A percentile compares a stretch with the other conserved stretches of the same genome.
Conservation (phyloP, 352 stramenopile species). For the Phytophthora syringae region DNA sequence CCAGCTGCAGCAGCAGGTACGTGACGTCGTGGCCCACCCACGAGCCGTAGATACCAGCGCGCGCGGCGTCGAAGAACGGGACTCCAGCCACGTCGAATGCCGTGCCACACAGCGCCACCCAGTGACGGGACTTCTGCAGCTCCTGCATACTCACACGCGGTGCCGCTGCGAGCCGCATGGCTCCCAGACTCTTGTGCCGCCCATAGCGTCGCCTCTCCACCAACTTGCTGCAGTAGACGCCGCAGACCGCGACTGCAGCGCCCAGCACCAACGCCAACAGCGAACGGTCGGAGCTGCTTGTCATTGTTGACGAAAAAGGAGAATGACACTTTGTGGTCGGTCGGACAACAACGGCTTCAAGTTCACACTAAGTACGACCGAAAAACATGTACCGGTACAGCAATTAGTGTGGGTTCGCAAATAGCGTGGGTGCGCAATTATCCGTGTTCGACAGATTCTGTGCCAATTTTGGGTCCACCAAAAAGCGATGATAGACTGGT, state of each 20-base stretch:
- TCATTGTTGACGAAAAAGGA: slow-evolving; percentile 25
- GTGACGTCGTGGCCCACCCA: slow-evolving; percentile 68
- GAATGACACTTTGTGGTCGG: not conserved
- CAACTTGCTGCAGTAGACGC: slow-evolving; percentile 31
- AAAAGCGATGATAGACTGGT: too few species aligned
- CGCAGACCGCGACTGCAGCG: slow-evolving; percentile 25
- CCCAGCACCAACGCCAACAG: slow-evolving; percentile 31
- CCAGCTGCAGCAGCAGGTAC: slow-evolving; percentile 49
- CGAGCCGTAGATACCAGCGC: slow-evolving; percentile 46
- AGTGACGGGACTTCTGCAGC: slow-evolving; percentile 34
- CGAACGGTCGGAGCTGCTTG: slow-evolving; percentile 19
- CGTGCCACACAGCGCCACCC: slow-evolving; percentile 64
- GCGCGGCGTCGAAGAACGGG: slow-evolving; percentile 48
- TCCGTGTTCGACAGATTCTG: too few species aligned
- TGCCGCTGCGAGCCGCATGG: slow-evolving; percentile 13
- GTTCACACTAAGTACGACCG: slow-evolving; percentile 8
- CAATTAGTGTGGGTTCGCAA: slow-evolving; percentile 1
- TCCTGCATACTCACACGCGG: slow-evolving; percentile 28
- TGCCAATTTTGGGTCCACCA: too few species aligned
- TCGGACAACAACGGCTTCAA: too few species aligned
- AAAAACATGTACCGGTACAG: too few species aligned
- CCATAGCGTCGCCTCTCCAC: not conserved
- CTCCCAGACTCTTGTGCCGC: slow-evolving; percentile 14
- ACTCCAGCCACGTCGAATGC: slow-evolving; percentile 59
- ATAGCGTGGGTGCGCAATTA: slow-evolving; percentile 1